Evolutionary conservation across 306 rosid species (phyloP).

Genomic region (Cicer bijugum): DNA sequence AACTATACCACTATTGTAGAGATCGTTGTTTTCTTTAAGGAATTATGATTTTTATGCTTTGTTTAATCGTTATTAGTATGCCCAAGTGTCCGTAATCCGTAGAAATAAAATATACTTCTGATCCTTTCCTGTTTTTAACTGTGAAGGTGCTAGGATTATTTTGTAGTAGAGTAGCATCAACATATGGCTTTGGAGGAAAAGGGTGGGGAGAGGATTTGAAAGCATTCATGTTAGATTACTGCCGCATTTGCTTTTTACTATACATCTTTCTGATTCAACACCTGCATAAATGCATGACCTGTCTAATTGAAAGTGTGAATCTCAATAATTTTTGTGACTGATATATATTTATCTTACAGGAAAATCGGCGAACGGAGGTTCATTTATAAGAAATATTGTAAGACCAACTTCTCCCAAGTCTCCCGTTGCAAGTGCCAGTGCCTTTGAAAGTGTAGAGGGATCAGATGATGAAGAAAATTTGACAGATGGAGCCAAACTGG

Average conservation of each 20-base stretch:
- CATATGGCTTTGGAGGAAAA: slow-evolving; percentile 12
- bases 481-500: slow-evolving; percentile 55
- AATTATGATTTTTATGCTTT: not conserved
- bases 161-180: slow-evolving; percentile 31
- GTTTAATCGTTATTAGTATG: slow-evolving; percentile 4
- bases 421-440: slow-evolving; percentile 93
- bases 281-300: slow-evolving; percentile 10
- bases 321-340: slow-evolving; percentile 18
- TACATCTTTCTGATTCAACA: slow-evolving; percentile 1
- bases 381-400: slow-evolving; percentile 63
- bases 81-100: slow-evolving; percentile 9
- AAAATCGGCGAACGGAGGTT: slow-evolving; percentile 56
- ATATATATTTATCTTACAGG: slow-evolving; percentile 58
- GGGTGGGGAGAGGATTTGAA: slow-evolving; percentile 12
- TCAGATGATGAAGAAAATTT: slow-evolving; percentile 81
- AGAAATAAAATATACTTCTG: slow-evolving; percentile 2
- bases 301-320: slow-evolving; percentile 27
- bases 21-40: slow-evolving; percentile 7
- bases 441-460: slow-evolving; percentile 88
- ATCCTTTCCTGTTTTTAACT: slow-evolving; percentile 22
- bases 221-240: not conserved
- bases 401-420: slow-evolving; percentile 84
- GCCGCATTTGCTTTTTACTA: slow-evolving; percentile 11
- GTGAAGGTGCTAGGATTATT: slow-evolving; percentile 23
- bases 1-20: not conserved